These are phyloP conservation scores for Plasmopara viticola DNA, from an alignment of 352 stramenopile genomes.

Conservation along the genomic window DNA sequence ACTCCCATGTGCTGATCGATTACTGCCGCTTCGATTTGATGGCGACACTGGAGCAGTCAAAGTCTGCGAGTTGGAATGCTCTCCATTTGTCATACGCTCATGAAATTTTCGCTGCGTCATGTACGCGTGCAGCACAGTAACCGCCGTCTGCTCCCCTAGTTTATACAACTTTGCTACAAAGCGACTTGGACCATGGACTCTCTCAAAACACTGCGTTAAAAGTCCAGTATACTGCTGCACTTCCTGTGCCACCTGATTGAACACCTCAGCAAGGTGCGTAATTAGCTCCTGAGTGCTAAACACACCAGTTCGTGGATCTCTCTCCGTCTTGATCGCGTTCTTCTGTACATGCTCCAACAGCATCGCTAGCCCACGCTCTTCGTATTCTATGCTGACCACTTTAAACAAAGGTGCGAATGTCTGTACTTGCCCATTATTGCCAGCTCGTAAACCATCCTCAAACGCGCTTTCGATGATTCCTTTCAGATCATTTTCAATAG, in stretches of 20 bases:
- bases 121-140: conserved; percentile 56
- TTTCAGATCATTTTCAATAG: conserved; percentile 80
- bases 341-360: conserved; percentile 43
- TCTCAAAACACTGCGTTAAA: conserved; percentile 44
- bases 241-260: conserved; percentile 67
- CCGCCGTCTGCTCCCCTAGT: conserved; percentile 49
- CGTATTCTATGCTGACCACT: conserved; percentile 56
- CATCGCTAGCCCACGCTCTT: conserved; percentile 54
- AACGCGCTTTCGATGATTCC: conserved; percentile 66
- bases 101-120: conserved; percentile 72
- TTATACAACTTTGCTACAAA: conserved; percentile 54
- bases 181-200: conserved; percentile 40
- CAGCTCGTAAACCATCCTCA: conserved; percentile 39
- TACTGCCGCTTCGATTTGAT: conserved; percentile 16
- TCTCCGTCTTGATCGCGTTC: conserved; percentile 21
- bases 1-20: conserved; percentile 10
- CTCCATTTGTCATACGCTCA: conserved; percentile 43
- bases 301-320: conserved; percentile 24
- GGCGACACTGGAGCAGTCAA: conserved; percentile 13
- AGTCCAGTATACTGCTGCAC: conserved; percentile 56
- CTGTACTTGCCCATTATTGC: conserved; percentile 43
- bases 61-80: conserved; percentile 7
- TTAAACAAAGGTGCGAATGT: conserved; percentile 76
- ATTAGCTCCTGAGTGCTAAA: conserved; percentile 77
- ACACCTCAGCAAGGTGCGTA: conserved; percentile 62